Percentiles rank a stretch among this genome's conserved stretches.
These are phyloP conservation scores for Ustilago trichophora DNA, from an alignment of 1,284 basidiomycete genomes.

Conservation along the genomic window DNA sequence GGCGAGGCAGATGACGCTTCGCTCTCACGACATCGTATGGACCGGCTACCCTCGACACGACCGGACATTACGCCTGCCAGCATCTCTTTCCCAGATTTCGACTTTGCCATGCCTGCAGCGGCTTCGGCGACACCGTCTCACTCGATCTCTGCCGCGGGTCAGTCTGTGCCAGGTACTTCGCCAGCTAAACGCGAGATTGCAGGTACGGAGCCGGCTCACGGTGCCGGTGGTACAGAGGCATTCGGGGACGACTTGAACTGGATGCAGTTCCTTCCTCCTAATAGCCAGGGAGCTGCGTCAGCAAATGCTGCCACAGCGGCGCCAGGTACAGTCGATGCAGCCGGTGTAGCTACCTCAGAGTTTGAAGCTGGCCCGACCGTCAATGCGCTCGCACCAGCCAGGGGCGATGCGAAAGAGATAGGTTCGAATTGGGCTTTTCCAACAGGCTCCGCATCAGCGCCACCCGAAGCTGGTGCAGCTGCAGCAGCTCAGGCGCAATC, in stretches of 20 bases:
- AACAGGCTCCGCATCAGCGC: neutral
- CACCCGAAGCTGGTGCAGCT: neutral
- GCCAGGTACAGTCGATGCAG: neutral
- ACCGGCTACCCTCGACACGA: slow-evolving; percentile 7
- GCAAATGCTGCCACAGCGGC: slow-evolving; percentile 3
- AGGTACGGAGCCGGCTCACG: neutral
- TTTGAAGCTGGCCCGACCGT: neutral
- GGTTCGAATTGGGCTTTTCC: slow-evolving; percentile 13
- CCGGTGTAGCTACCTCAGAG: neutral
- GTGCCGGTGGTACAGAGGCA: neutral
- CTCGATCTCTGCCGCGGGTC: slow-evolving; percentile 4
- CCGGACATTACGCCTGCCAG: slow-evolving; percentile 31
- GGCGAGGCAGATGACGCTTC: slow-evolving; percentile 25
- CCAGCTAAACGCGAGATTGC: slow-evolving; percentile 16
- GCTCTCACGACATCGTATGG: slow-evolving; percentile 10
- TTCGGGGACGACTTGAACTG: slow-evolving; percentile 30
- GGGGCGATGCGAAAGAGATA: neutral
- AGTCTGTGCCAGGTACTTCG: slow-evolving; percentile 11
- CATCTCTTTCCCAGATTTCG: slow-evolving; percentile 27
- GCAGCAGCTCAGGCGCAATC: neutral
- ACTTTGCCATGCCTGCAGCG: slow-evolving; percentile 27
- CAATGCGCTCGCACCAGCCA: neutral
- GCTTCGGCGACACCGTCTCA: slow-evolving; percentile 17
- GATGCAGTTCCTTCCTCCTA: slow-evolving; percentile 27
- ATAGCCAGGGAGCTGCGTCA: slow-evolving; percentile 3